A percentile compares a stretch with the other conserved stretches of the same genome.
Evolutionary conservation across 768 basidiomycete species (phyloP).

Genomic region (Rhodosporidiobolus sp.): DNA sequence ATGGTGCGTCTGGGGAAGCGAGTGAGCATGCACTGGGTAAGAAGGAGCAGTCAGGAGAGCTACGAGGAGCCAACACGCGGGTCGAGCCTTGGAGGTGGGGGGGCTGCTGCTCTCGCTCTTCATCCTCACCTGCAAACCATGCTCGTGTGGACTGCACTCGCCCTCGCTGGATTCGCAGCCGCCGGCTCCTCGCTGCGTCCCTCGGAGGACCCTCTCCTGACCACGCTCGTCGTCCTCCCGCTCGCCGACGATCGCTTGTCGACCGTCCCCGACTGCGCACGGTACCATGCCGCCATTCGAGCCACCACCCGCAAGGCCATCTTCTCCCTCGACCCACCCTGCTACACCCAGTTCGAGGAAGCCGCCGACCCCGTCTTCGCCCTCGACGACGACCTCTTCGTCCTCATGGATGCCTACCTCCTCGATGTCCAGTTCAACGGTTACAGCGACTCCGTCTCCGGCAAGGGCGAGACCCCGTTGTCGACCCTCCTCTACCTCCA

Average conservation of each 20-base stretch:
- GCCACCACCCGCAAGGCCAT: not conserved
- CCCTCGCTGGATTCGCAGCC: too few species aligned
- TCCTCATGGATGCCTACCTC: too few species aligned
- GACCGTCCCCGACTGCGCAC: not conserved
- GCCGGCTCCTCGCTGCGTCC: too few species aligned
- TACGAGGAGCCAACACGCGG: not conserved
- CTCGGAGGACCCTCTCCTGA: not conserved
- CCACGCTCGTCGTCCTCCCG: not conserved
- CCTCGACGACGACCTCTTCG: not conserved
- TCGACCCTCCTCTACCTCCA: constrained; percentile 20
- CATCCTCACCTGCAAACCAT: too few species aligned
- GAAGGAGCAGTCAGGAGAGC: not conserved
- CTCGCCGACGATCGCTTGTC: not conserved
- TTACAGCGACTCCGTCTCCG: not conserved
- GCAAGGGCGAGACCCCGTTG: not conserved
- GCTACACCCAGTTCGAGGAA: not conserved
- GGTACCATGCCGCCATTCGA: not conserved
- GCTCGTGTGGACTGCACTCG: too few species aligned
- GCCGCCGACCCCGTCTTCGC: too few species aligned
- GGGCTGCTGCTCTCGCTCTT: too few species aligned
- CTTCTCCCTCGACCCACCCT: not conserved
- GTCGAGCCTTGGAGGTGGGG: too few species aligned
- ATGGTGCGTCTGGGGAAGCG: not conserved
- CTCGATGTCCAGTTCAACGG: too few species aligned
- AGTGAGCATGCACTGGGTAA: constrained; percentile 13